Base-by-base conservation (phyloP, 306 rosid genomes). In the Cyclanthera cordifolia region DNA sequence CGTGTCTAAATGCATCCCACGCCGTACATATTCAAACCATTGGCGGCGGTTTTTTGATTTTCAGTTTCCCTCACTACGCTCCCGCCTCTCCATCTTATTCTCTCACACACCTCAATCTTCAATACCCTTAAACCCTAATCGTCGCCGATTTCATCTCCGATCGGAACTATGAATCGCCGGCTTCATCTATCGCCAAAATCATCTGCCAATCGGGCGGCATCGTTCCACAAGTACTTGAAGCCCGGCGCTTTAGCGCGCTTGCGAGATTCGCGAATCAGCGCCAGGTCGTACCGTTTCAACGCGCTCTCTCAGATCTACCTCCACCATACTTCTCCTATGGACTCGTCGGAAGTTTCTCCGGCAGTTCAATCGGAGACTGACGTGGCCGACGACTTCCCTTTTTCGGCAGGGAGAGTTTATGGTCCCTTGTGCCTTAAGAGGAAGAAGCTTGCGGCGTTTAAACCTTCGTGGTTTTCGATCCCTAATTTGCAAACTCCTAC, bases 161-260 rank as follows among this genome's bases (percentile, higher is more conserved):
- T 48, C 72, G 0, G 27, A 23, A 19, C 80, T 75, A 89, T 89
- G 97, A 84, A 80, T 27, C 80, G 84, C 2, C 76, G 88, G n/a
- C 4, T 53, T 24, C 81, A 91, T 53, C 15, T 69, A 1, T 37
- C 21, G 19, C 63, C 47, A 64, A 60, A 74, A 8, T 54, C 81
- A 37, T 41, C 69, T 27, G 63, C 78, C 1, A 73, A 32, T 66
- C 41, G 74, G 11, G 43, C 77, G 1, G 78, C 79, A 53, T 74
- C 85, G 1, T 87, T 81, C 43, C 92, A 85, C 80, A 89, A 77
- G 75, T 91, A 76, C 70, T 96, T 91, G 37, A 91, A 85, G 64
- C 97, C 97, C 1, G 97, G 97, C 0, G 88, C 92, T 0, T 85
- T 91, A 4, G 97, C 97, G 5, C 86, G 80, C 45, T 45, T 71